Conservation (phyloP, 306 rosid genomes). For the Quercus cerris region DNA sequence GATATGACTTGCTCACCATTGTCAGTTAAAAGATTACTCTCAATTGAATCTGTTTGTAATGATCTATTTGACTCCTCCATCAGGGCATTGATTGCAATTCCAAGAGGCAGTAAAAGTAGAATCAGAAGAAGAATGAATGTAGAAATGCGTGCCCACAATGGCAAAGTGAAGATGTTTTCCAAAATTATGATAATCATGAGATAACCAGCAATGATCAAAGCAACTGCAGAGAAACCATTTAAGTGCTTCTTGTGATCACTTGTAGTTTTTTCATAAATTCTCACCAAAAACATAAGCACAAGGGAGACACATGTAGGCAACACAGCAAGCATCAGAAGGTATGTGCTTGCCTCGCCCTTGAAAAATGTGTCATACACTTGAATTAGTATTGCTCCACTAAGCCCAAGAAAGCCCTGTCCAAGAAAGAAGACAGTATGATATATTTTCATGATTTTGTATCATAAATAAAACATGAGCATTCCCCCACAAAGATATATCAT, state of each 20-base stretch:
- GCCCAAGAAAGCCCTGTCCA: conserved; percentile 13
- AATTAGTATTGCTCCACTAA: conserved; percentile 84
- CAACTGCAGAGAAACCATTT: conserved; percentile 55
- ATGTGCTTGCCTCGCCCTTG: conserved; percentile 62
- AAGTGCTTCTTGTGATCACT: conserved; percentile 57
- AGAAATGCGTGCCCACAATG: conserved; percentile 42
- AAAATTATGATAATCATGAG: conserved; percentile 59
- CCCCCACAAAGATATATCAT: not conserved
- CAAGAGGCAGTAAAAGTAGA: conserved; percentile 58
- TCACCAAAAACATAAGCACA: conserved; percentile 56
- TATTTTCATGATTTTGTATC: not conserved
- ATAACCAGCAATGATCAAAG: conserved; percentile 61
- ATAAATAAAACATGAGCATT: not conserved
- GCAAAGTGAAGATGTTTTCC: conserved; percentile 40
- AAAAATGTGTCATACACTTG: conserved; percentile 56
- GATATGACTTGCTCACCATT: conserved; percentile 12
- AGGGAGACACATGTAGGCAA: conserved; percentile 57
- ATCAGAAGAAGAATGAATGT: conserved; percentile 46
- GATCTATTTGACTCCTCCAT: conserved; percentile 30
- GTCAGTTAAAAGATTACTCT: conserved; percentile 20
- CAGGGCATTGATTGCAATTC: conserved; percentile 59
- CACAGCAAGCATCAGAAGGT: conserved; percentile 64
- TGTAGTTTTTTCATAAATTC: conserved; percentile 46
- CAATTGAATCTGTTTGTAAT: conserved; percentile 11
- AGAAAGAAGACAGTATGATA: not conserved